Evolutionary conservation across 2,329 filamentous ascomycete genomes (phyloP), one percentile per base, ranked within the genome.

Genomic region (Phoma sp.): DNA sequence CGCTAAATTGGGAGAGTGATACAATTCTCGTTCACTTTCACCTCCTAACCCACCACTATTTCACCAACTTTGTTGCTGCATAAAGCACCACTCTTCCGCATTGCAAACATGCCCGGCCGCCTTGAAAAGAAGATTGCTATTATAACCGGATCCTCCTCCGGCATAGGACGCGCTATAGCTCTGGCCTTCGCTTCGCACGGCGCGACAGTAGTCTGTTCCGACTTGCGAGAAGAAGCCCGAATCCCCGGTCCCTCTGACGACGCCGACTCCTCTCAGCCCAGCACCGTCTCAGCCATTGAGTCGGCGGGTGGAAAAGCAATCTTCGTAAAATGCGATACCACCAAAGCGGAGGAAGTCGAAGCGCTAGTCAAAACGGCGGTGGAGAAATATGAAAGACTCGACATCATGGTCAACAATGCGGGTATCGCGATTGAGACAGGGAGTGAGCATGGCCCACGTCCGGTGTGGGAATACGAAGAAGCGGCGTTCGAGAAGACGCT

Each of bases 321-420:
- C 1, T 79, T 77, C 59, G 57, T 69, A 2, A 68, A 69, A 48
- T 69, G 69, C 43, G 72, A 86, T 64, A 80, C 83, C 3, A 70
- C 75, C 4, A 66, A 76, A 10, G 66, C 76, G 13, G 57, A 58
- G 0, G 71, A 79, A 7, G 78, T 85, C 1, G 74, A 78, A 11
- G 53, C 61, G 0, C 73, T 76, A 3, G 64, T 86, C 3, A 64
- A 69, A 1, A 64, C 71, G 30, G 72, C 75, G 0, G 78, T 78
- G 0, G 48, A 69, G 7, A 57, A 68, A 29, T 84, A 81, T 63
- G 82, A 82, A 0, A 71, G 83, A 5, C 68, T 86, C 13, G 83
- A 86, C 55, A 77, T 71, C 29, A 71, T 76, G 66, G 65, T 75
- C 5, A 76, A 77, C 45, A 77, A 77, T 37, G 74, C 83, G 0